phyloP scores from a whole-genome alignment of 2,329 filamentous ascomycete species.

The Septoria linicola region DNA sequence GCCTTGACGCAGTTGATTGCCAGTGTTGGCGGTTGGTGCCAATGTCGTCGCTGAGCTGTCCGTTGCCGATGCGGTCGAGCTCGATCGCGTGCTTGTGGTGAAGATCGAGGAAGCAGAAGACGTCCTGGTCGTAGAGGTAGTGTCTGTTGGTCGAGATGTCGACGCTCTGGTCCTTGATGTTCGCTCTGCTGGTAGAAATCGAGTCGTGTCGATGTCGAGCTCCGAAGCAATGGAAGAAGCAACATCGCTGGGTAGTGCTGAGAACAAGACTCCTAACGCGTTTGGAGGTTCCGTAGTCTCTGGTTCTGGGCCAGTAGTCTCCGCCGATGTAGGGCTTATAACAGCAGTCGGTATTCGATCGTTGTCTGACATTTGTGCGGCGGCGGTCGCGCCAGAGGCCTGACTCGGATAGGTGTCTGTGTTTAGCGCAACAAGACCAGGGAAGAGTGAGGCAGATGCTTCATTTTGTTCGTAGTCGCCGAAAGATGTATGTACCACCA shows the following conservation, averaged over 20 bases:
- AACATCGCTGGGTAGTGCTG: slow-evolving; percentile 17
- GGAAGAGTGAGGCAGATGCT: not conserved
- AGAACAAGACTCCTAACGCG: slow-evolving; percentile 12
- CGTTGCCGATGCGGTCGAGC: slow-evolving; percentile 7
- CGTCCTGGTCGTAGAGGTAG: slow-evolving; percentile 1
- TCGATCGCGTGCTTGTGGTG: slow-evolving; percentile 10
- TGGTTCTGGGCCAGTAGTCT: not conserved
- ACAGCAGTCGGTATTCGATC: slow-evolving; percentile 2
- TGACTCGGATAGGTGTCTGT: slow-evolving; percentile 1
- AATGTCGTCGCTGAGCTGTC: no score
- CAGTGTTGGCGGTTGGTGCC: not conserved
- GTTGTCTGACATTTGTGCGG: slow-evolving; percentile 3
- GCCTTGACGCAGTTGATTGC: slow-evolving; percentile 10
- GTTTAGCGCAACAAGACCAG: not conserved
- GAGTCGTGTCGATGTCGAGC: slow-evolving; percentile 9
- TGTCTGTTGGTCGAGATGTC: not conserved
- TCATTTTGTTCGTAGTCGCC: slow-evolving; percentile 11
- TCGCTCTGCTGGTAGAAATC: slow-evolving; percentile 2
- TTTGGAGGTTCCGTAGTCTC: slow-evolving; percentile 12
- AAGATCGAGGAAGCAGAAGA: slow-evolving; percentile 5
- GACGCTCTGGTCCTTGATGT: not conserved
- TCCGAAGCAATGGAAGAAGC: slow-evolving; percentile 14
- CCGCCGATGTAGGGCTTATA: not conserved
- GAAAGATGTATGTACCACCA: slow-evolving; percentile 13
- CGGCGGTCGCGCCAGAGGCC: not conserved